Evolutionary conservation across 257 asterid genomes (phyloP).

Genomic region (Euphrasia confusa): DNA sequence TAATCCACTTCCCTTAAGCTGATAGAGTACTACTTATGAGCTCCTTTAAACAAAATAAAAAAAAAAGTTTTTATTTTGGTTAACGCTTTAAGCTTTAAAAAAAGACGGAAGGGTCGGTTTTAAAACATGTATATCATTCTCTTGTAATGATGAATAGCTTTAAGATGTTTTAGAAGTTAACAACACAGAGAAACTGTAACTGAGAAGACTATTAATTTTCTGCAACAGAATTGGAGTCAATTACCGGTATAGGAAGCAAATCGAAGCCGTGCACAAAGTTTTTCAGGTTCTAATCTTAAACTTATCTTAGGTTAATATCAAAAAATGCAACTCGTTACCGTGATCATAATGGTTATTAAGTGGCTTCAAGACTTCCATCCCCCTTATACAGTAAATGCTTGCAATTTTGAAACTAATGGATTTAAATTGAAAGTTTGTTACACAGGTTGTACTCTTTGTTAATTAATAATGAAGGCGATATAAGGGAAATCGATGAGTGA

Average conservation of each 20-base stretch:
- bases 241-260: slow-evolving; percentile 85
- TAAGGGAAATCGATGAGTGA: slow-evolving; percentile 25
- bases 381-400: slow-evolving; percentile 13
- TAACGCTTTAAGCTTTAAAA: neutral
- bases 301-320: slow-evolving; percentile 43
- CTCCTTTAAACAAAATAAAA: neutral
- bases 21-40: neutral
- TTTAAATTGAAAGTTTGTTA: slow-evolving; percentile 46
- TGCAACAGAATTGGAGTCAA: slow-evolving; percentile 81
- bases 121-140: neutral
- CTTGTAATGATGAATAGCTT: slow-evolving; percentile 20
- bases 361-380: slow-evolving; percentile 22
- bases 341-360: slow-evolving; percentile 29
- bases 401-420: slow-evolving; percentile 44
- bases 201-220: slow-evolving; percentile 50
- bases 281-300: slow-evolving; percentile 88
- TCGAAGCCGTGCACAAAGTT: slow-evolving; percentile 90
- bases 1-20: neutral
- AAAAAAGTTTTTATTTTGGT: too few relatives aligned
- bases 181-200: slow-evolving; percentile 34
- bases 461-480: slow-evolving; percentile 28
- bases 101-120: neutral
- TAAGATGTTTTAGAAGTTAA: slow-evolving; percentile 32
- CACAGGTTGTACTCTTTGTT: slow-evolving; percentile 47
- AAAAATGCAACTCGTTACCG: slow-evolving; percentile 28